Evolutionary conservation across 208 protist species (phyloP).

Genomic region (Trypanosoma grayi): DNA sequence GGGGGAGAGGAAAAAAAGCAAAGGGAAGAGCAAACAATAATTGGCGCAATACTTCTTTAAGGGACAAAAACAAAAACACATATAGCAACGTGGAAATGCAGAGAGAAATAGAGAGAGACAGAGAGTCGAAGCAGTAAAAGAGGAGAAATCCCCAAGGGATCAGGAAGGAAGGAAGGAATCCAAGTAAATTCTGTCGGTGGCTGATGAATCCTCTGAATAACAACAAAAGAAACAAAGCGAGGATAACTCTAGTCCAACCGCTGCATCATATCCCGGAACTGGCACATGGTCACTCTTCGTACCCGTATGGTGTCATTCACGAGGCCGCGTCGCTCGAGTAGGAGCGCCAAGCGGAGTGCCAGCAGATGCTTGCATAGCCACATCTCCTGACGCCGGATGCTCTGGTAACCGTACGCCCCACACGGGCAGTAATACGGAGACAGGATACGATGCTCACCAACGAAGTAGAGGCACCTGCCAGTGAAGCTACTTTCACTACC

Average conservation of each 20-base stretch:
- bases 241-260: not conserved
- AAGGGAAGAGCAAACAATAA: constrained; percentile 2
- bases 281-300: constrained; percentile 27
- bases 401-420: constrained; percentile 72
- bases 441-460: constrained; percentile 72
- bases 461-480: constrained; percentile 58
- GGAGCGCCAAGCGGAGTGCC: constrained; percentile 62
- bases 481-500: not conserved
- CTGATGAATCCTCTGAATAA: not conserved
- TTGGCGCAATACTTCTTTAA: too few species aligned
- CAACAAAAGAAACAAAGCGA: not conserved
- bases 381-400: constrained; percentile 65
- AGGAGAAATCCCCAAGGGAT: too few species aligned
- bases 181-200: constrained; percentile 4
- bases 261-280: constrained; percentile 25
- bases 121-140: too few species aligned
- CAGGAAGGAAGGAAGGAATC: too few species aligned
- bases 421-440: constrained; percentile 83
- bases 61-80: too few species aligned
- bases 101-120: too few species aligned
- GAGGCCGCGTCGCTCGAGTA: constrained; percentile 50
- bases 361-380: constrained; percentile 86
- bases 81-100: too few species aligned
- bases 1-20: constrained; percentile 9
- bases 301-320: constrained; percentile 44